phyloP scores from a whole-genome alignment of 2,329 filamentous ascomycete species.

The Dissoconium aciculare region DNA sequence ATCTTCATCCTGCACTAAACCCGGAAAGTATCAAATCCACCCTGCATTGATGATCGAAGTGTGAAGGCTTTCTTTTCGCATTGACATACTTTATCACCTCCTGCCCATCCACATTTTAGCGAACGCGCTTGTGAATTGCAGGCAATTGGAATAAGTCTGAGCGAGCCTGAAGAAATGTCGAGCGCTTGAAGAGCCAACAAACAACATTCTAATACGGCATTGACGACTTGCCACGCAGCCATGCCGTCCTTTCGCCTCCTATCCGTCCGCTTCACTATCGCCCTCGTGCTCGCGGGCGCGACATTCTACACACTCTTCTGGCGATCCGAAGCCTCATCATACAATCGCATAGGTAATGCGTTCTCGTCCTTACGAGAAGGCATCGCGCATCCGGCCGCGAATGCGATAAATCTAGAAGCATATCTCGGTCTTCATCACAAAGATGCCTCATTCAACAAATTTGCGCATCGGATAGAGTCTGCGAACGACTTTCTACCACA shows the following conservation, averaged over 20 bases:
- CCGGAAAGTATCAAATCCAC: too few species aligned
- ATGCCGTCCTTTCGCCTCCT: slow-evolving; percentile 1
- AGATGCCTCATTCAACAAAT: background rate
- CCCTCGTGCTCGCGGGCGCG: background rate
- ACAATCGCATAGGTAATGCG: background rate
- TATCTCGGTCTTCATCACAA: background rate
- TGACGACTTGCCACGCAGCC: too few species aligned
- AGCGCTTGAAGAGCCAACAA: too few species aligned
- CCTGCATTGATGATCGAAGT: too few species aligned
- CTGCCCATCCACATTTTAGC: too few species aligned
- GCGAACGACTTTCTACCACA: slow-evolving; percentile 6
- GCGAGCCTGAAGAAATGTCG: too few species aligned
- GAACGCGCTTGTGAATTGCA: too few species aligned
- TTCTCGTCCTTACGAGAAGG: background rate
- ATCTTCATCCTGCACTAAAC: too few species aligned
- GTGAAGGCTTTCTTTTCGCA: too few species aligned
- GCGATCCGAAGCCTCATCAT: background rate
- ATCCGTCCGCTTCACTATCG: background rate
- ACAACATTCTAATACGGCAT: too few species aligned
- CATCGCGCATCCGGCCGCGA: background rate
- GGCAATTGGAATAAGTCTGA: too few species aligned
- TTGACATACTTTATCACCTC: too few species aligned
- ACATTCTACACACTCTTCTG: background rate
- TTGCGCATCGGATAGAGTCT: slow-evolving; percentile 5
- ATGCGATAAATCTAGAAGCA: background rate